Percentiles rank a stretch among this genome's conserved stretches.
Evolutionary conservation across 441 rosid genomes (phyloP).

Genomic region (Populus hybrid): DNA sequence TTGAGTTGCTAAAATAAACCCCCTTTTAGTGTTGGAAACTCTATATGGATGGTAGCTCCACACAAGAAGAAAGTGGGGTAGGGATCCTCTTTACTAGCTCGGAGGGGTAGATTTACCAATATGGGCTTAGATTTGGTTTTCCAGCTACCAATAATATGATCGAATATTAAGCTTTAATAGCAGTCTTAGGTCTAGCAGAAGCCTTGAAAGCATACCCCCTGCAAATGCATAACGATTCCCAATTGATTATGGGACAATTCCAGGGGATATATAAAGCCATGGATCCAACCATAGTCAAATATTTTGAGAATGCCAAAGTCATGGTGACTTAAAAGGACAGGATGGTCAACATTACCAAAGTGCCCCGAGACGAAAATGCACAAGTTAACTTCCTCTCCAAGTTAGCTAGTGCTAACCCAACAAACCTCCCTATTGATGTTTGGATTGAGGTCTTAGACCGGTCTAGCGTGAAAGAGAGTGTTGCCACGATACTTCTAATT

Average conservation of each 20-base stretch:
- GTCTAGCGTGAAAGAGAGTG: background rate
- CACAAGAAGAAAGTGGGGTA: background rate
- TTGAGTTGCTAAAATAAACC: background rate
- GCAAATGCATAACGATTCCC: background rate
- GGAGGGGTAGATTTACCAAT: background rate
- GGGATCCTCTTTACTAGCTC: background rate
- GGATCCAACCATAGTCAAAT: background rate
- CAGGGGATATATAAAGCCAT: background rate
- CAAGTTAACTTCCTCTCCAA: background rate
- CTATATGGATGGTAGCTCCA: background rate
- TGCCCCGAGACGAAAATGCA: background rate
- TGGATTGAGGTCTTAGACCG: background rate
- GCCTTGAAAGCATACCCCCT: background rate
- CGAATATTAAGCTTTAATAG: background rate
- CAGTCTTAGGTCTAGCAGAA: background rate
- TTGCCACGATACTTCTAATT: too few relatives aligned
- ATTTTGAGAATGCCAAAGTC: background rate
- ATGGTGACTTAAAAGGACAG: background rate
- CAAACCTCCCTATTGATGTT: background rate
- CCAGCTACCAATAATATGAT: background rate
- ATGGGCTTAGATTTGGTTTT: too few relatives aligned
- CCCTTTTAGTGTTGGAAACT: background rate
- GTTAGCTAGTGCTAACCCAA: too few relatives aligned
- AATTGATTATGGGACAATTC: background rate
- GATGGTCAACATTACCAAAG: background rate